Evolutionary conservation across 1,284 basidiomycete genomes (phyloP).

Genomic region (Porodaedalea pini): DNA sequence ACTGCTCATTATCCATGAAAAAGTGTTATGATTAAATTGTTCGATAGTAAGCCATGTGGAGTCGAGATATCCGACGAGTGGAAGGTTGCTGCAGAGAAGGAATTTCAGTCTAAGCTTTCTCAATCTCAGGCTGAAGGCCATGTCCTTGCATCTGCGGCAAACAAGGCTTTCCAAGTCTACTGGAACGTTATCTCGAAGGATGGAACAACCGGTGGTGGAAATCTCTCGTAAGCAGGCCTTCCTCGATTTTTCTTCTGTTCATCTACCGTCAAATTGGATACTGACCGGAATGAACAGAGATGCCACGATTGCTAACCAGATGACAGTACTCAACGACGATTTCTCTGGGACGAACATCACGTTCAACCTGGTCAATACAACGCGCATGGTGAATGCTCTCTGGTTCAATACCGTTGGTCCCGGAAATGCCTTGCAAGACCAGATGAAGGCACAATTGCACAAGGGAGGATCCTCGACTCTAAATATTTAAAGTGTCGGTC

Average conservation of each 20-base stretch:
- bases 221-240: slow-evolving; percentile 38
- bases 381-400: slow-evolving; percentile 34
- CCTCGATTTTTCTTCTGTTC: background rate
- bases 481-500: slow-evolving; percentile 38
- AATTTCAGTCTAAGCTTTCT: slow-evolving; percentile 32
- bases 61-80: slow-evolving; percentile 36
- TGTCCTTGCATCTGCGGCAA: slow-evolving; percentile 28
- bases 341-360: slow-evolving; percentile 41
- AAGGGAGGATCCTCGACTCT: slow-evolving; percentile 31
- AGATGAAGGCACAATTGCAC: slow-evolving; percentile 33
- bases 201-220: slow-evolving; percentile 38
- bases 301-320: slow-evolving; percentile 39
- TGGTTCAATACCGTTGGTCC: slow-evolving; percentile 38
- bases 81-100: slow-evolving; percentile 33
- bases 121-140: slow-evolving; percentile 27
- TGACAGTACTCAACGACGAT: slow-evolving; percentile 44
- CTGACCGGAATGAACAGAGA: slow-evolving; percentile 34
- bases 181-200: slow-evolving; percentile 46
- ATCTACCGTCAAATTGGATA: slow-evolving; percentile 25
- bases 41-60: no score
- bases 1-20: no score
- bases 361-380: slow-evolving; percentile 38
- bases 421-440: slow-evolving; percentile 28
- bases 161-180: slow-evolving; percentile 36
- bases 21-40: no score